Percentiles rank a stretch among this genome's conserved stretches.
Conservation (phyloP, 371 early-diverging fungal genomes). For the Syncephalastrum sp. region DNA sequence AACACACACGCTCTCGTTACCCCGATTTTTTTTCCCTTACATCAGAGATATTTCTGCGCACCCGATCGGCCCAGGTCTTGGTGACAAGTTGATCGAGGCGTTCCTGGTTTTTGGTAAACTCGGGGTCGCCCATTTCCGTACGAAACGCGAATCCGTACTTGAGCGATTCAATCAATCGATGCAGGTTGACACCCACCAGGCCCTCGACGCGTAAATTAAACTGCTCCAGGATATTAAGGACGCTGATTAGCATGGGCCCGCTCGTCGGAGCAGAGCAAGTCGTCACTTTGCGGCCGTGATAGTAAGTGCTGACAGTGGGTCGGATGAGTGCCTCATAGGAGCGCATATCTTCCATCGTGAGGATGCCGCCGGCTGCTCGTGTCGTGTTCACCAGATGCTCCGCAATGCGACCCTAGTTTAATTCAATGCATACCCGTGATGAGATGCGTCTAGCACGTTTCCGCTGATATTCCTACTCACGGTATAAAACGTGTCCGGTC, state of each 20-base stretch:
- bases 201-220: constrained; percentile 66
- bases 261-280: constrained; percentile 76
- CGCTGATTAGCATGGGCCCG: constrained; percentile 81
- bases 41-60: constrained; percentile 73
- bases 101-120: constrained; percentile 50
- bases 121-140: constrained; percentile 83
- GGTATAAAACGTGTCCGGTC: constrained; percentile 84
- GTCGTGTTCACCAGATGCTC: constrained; percentile 68
- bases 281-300: constrained; percentile 74
- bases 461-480: constrained; percentile 18
- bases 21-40: constrained; percentile 15
- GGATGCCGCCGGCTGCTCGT: constrained; percentile 74
- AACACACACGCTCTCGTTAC: neutral
- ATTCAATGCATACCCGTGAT: neutral
- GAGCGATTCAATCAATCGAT: constrained; percentile 87
- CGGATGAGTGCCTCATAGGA: constrained; percentile 66
- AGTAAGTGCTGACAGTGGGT: constrained; percentile 65
- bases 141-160: constrained; percentile 91
- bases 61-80: constrained; percentile 67
- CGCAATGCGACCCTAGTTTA: constrained; percentile 73
- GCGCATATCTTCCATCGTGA: constrained; percentile 80
- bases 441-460: neutral
- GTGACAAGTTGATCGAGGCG: constrained; percentile 60
- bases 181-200: constrained; percentile 56
- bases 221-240: constrained; percentile 89